These are phyloP conservation scores for Trichodelitschia bisporula DNA, from an alignment of 495 filamentous ascomycete genomes.

Conservation along the genomic window DNA sequence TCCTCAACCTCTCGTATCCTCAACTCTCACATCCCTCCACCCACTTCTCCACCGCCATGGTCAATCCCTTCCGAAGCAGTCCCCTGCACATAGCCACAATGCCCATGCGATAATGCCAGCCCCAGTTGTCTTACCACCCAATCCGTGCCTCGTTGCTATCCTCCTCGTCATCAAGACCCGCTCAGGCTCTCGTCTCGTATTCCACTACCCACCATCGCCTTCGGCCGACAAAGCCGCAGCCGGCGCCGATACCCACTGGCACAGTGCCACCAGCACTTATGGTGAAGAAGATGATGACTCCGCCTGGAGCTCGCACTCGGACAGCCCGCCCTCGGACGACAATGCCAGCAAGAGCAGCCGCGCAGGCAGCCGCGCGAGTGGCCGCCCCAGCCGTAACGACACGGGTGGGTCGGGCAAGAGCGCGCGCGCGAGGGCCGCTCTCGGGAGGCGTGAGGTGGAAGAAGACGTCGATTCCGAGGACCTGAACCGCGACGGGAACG, in stretches of 20 bases:
- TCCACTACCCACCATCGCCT: constrained; percentile 63
- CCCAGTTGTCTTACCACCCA: constrained; percentile 10
- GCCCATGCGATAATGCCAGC: constrained; percentile 7
- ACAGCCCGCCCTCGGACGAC: constrained; percentile 14
- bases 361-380: constrained; percentile 1
- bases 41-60: neutral
- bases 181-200: constrained; percentile 64
- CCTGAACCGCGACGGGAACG: constrained; percentile 1
- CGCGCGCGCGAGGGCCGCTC: neutral
- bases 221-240: constrained; percentile 13
- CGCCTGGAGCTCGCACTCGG: constrained; percentile 9
- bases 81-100: constrained; percentile 2
- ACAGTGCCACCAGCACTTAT: constrained; percentile 19
- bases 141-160: constrained; percentile 43
- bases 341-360: constrained; percentile 3
- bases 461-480: constrained; percentile 10
- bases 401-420: neutral
- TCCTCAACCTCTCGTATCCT: too few relatives aligned
- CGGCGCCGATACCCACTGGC: constrained; percentile 6
- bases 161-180: constrained; percentile 61
- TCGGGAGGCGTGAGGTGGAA: constrained; percentile 4
- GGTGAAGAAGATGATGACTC: constrained; percentile 22
- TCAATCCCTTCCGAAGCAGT: too few relatives aligned
- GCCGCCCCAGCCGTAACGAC: neutral
- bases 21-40: constrained; percentile 1